Base-by-base conservation (phyloP, 1,284 basidiomycete species). In the Sutorius eximius region DNA sequence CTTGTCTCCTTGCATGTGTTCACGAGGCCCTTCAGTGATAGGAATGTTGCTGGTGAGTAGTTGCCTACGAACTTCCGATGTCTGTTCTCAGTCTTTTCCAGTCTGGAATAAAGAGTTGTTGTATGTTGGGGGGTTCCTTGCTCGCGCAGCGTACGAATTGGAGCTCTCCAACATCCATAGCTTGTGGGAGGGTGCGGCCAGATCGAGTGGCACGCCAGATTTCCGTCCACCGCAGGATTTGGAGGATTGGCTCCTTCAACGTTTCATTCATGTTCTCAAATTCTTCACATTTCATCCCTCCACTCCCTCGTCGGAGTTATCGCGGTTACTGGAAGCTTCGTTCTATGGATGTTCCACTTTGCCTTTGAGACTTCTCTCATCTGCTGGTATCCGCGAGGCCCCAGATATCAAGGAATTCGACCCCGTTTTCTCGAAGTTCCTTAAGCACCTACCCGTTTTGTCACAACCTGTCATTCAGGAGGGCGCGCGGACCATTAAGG, bases 31-130 rank as follows among this genome's bases (percentile, higher is more conserved):
- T 2, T 40, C 22, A 55, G 53, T 63, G 91, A 93, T 70, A 83
- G 83, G 37, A 87, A 90, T 67, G 86, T 91, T 29, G 84, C 86
- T 36, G 73, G 87, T 89, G 65, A 68, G 81, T 30, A 33, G 32
- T 20, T 43, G 7, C 11, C n/a, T 47, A 27, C 3, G 12, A 4
- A 10, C 2, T 15, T 30, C 6, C 22, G n/a, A 32, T 16, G 20
- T 8, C 12, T 29, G 15, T 27, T 27, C 51, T 61, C 52, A 56
- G 22, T 7, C 15, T 37, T 20, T 3, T 45, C 20, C 51, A 89
- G 87, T 88, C 15, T 95, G 93, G 93, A 97, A 96, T 65, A 85
- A 82, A 61, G 94, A 97, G 64, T 77, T 97, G 1, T 77, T 98
- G 7, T 89, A 85, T 63, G 78, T 94, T 9, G 95, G 93, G 8